Base-by-base conservation (phyloP, 2,329 filamentous ascomycete genomes). In the Cyphellophora attinorum region DNA sequence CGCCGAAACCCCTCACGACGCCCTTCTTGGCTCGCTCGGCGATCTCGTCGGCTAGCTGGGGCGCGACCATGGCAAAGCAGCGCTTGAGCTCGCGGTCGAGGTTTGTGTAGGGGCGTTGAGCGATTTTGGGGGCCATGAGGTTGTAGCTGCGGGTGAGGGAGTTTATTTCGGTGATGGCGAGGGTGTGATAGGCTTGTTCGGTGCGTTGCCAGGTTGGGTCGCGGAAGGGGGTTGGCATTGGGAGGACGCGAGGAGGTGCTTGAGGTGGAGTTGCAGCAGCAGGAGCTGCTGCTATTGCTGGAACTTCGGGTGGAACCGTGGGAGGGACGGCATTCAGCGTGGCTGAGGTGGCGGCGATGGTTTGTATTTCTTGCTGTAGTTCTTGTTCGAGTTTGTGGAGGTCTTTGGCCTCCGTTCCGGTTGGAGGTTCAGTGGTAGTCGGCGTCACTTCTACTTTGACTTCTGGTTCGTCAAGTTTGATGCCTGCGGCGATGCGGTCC, bases 91-190 rank as follows among this genome's bases (percentile, higher is more conserved):
- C 91, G 31, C 89, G 76, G 29, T 86, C 75, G 5, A 96, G 73
- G 2, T 70, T 79, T 52, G 85, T 86, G 57, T 96, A 96, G 0
- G 89, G 85, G 57, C 94, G 94, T 60, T 91, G 93, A 2, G 89
- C 88, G 2, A 94, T 69, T 35, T 85, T 80, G 0, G 91, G 91
- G 0, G 91, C 89, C 77, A 93, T 89, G 3, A 96, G 73, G 50
- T 96, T 96, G 65, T 98, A 98, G 11, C 83, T 83, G 16, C 91
- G 75, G 5, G 85, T 81, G 31, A 93, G 68, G 18, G 62, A 59
- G 58, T 96, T 96, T 37, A 96, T 74, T 37, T 84, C 76, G 30
- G 73, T 70, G 45, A 98, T 72, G 4, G 84, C 75, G 4, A 91
- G 70, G 25, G 72, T 74, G 54, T 88, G 76, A 60, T 93, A 96